Evolutionary conservation across 768 basidiomycete genomes (phyloP), one percentile per base, ranked within the genome.

Genomic region (Cyclocybe aegerita): DNA sequence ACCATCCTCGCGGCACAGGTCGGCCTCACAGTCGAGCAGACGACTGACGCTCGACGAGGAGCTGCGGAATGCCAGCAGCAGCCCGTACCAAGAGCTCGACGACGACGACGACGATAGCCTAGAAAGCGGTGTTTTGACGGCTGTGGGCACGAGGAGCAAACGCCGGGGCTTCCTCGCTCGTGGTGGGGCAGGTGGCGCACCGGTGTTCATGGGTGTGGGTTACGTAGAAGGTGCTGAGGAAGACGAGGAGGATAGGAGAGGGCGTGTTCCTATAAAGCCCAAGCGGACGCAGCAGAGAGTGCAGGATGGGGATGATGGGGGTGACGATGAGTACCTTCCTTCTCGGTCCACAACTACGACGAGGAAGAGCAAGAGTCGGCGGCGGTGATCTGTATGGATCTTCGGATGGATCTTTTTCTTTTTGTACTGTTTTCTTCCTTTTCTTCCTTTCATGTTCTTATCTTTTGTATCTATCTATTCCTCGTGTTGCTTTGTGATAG

Each of bases 161-260:
- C 71, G 66, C 12, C 68, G 62, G 4, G 85, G 86, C 1, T 92
- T 90, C 54, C 70, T 90, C 15, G 84, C 86, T 3, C 84, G 81
- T 58, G 89, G 89, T 9, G 89, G 90, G 0, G 88, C 78, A 8
- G 88, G 84, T 16, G 90, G 90, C 0, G 50, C 61, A 1, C 84
- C 88, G 1, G 83, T 92, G 9, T 81, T 82, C 50, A 83, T 89
- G 81, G 85, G 82, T 7, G 78, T 72, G 23, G 87, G 86, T 3
- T 85, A 85, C 57, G 78, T 86, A 4, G 76, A 78, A 39, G 85
- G 79, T n/a, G 82, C 66, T 0, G 67, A 71, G 12, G 71, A 70
- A 10, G 64, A 63, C 17, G 61, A 65, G 7, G 65, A 60, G 9
- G 66, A 60, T 11, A 59, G 17, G n/a, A 30, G 45, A 60, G 37